Evolutionary conservation across 1,284 basidiomycete genomes (phyloP).

Genomic region (Apiotrichum sp.): DNA sequence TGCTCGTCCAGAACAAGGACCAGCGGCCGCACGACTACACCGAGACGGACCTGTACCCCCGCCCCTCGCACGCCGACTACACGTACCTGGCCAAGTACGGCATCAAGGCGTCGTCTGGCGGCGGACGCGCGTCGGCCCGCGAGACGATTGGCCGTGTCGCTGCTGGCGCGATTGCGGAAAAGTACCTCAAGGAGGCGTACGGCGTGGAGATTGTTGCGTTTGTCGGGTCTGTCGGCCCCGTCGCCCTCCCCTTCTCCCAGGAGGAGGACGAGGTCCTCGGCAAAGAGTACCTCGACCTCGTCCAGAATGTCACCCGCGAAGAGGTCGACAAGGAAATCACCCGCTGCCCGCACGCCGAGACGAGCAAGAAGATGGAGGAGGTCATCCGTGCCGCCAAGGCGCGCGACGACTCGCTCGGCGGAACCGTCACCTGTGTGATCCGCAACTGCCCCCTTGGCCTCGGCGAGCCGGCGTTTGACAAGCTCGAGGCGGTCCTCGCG

Average conservation of each 20-base stretch:
- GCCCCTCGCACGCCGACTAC: conserved; percentile 96
- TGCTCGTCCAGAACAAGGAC: conserved; percentile 96
- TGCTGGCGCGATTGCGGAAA: conserved; percentile 96
- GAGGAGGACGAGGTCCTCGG: conserved; percentile 71
- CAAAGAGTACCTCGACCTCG: conserved; percentile 73
- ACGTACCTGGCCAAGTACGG: conserved; percentile 98
- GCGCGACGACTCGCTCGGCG: conserved; percentile 88
- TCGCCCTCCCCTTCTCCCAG: conserved; percentile 64
- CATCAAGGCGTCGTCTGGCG: conserved; percentile 92
- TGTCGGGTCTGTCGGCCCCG: conserved; percentile 90
- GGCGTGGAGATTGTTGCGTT: conserved; percentile 96
- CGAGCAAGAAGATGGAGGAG: conserved; percentile 83
- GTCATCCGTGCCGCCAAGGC: conserved; percentile 92
- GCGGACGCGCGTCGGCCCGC: conserved; percentile 86
- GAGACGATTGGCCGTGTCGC: conserved; percentile 98
- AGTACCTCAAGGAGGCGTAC: conserved; percentile 80
- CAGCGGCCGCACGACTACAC: conserved; percentile 98
- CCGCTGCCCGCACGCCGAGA: conserved; percentile 84
- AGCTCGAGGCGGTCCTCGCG: conserved; percentile 90
- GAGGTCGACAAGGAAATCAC: conserved; percentile 83
- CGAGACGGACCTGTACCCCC: conserved; percentile 94
- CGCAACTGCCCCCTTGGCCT: conserved; percentile 82
- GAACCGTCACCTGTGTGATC: conserved; percentile 94
- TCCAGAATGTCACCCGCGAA: conserved; percentile 74
- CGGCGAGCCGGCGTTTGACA: conserved; percentile 98